Evolutionary conservation across 2,329 filamentous ascomycete species (phyloP).

Genomic region (Penicillium sp.): DNA sequence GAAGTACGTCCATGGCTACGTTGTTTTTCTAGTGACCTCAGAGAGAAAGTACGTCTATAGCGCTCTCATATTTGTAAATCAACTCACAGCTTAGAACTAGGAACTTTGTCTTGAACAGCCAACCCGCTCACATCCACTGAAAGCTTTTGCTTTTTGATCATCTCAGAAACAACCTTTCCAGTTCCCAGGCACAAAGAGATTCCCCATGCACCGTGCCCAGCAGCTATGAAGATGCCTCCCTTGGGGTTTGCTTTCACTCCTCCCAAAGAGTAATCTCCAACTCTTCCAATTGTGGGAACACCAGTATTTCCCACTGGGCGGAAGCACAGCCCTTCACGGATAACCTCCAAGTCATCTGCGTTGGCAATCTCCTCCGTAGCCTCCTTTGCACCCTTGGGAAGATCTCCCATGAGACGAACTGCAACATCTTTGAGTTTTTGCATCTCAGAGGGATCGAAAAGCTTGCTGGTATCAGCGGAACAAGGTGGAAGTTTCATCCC

Average conservation of each 20-base stretch:
- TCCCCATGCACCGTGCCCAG: slow-evolving; percentile 76
- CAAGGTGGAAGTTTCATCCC: slow-evolving; percentile 59
- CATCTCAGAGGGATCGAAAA: slow-evolving; percentile 46
- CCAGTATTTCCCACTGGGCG: slow-evolving; percentile 66
- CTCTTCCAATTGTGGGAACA: slow-evolving; percentile 59
- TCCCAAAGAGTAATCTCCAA: slow-evolving; percentile 59
- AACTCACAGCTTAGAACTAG: background rate
- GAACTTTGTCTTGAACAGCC: slow-evolving; percentile 28
- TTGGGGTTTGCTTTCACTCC: slow-evolving; percentile 36
- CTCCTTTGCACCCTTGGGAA: slow-evolving; percentile 13
- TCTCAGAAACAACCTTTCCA: slow-evolving; percentile 67
- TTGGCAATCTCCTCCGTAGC: slow-evolving; percentile 29
- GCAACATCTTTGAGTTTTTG: slow-evolving; percentile 32
- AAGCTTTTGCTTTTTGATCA: slow-evolving; percentile 59
- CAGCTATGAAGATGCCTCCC: slow-evolving; percentile 66
- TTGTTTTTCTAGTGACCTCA: background rate
- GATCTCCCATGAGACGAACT: slow-evolving; percentile 35
- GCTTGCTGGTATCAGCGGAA: slow-evolving; percentile 40
- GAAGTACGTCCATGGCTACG: too few species aligned
- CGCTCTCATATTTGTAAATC: background rate
- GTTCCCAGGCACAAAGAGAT: slow-evolving; percentile 65
- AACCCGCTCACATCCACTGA: slow-evolving; percentile 61
- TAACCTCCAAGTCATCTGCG: slow-evolving; percentile 57
- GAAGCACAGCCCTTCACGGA: slow-evolving; percentile 69
- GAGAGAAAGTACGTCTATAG: background rate